A percentile compares a stretch with the other conserved stretches of the same genome.
Conservation (phyloP, 108 stramenopile genomes). For the Discostella stelligeroides region DNA sequence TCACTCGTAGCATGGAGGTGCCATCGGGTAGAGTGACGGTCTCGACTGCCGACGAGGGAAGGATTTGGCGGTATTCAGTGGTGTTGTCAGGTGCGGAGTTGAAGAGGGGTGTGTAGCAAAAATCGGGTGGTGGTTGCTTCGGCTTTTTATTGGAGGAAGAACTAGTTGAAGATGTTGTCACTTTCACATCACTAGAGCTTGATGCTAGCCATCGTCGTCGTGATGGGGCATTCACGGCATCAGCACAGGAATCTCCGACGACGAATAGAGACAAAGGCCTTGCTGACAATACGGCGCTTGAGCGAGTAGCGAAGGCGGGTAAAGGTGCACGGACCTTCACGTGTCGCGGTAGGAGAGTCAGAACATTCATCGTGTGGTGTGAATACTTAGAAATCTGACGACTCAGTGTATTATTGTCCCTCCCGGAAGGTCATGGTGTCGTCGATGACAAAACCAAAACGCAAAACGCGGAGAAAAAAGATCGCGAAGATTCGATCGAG, state of each 20-base stretch:
- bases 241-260: background rate
- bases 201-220: slow-evolving; percentile 45
- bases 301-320: background rate
- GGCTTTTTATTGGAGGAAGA: slow-evolving; percentile 18
- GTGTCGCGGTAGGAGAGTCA: background rate
- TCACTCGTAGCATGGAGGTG: slow-evolving; percentile 56
- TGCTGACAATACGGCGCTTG: slow-evolving; percentile 1
- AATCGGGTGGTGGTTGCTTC: slow-evolving; percentile 41
- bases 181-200: slow-evolving; percentile 18
- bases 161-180: slow-evolving; percentile 34
- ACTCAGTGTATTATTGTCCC: too few species aligned
- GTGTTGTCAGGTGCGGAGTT: slow-evolving; percentile 47
- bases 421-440: too few species aligned
- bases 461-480: too few species aligned
- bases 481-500: too few species aligned
- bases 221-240: slow-evolving; percentile 9
- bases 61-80: slow-evolving; percentile 64
- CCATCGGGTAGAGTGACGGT: slow-evolving; percentile 58
- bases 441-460: too few species aligned
- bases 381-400: background rate
- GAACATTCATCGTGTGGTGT: slow-evolving; percentile 20
- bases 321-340: slow-evolving; percentile 8
- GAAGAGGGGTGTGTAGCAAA: slow-evolving; percentile 76
- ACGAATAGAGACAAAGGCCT: background rate
- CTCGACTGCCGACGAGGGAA: slow-evolving; percentile 58